A percentile compares a stretch with the other conserved stretches of the same genome.
Conservation (phyloP, 352 stramenopile genomes). For the Thalassiosira hispida region DNA sequence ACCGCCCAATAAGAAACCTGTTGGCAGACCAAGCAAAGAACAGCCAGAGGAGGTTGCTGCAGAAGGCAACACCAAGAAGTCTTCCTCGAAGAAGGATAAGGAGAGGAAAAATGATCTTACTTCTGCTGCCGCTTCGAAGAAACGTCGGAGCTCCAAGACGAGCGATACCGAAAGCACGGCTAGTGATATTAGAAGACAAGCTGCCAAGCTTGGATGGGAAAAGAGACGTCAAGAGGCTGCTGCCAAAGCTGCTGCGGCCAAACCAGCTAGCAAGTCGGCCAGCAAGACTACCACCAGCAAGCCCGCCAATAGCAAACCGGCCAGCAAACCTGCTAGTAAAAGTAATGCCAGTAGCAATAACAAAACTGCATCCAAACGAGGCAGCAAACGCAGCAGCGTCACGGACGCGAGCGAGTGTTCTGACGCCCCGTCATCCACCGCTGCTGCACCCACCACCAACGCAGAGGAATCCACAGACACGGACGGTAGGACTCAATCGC, state of each 20-base stretch:
- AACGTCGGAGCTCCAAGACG: not conserved
- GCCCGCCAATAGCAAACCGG: not conserved
- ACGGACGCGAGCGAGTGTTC: constrained; percentile 4
- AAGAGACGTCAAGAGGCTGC: constrained; percentile 21
- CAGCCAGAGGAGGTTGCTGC: not conserved
- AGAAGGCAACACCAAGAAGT: constrained; percentile 2
- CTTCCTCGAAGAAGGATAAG: constrained; percentile 15
- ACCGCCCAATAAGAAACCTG: constrained; percentile 18
- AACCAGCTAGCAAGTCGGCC: constrained; percentile 10
- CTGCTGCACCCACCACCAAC: not conserved
- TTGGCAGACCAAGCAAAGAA: not conserved
- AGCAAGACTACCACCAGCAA: not conserved
- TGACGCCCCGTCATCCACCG: constrained; percentile 2
- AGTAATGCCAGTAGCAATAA: not conserved
- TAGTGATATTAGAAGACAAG: constrained; percentile 5
- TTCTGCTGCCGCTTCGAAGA: constrained; percentile 3
- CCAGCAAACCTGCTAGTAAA: not conserved
- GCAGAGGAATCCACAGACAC: constrained; percentile 2
- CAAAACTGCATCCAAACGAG: constrained; percentile 13
- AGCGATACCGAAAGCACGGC: constrained; percentile 4
- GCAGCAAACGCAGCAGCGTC: constrained; percentile 18
- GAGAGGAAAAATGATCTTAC: not conserved
- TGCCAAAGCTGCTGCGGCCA: not conserved
- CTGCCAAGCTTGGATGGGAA: constrained; percentile 21
- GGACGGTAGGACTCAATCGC: not conserved